These are phyloP conservation scores for Vitis riparia DNA, from an alignment of 164 flowering plant species.

Conservation along the genomic window DNA sequence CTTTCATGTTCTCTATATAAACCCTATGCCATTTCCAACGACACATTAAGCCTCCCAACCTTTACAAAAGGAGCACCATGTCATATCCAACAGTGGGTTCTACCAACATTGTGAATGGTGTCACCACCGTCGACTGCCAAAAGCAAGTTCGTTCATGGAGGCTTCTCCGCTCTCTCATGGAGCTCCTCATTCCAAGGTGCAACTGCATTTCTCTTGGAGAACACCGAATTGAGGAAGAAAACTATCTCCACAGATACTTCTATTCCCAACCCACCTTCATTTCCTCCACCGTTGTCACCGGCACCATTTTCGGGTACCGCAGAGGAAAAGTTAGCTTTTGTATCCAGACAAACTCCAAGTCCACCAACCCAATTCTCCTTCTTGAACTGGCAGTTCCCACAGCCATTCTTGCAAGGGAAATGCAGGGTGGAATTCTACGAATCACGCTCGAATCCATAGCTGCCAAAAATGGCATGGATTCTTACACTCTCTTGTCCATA, in stretches of 20 bases:
- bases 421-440: slow-evolving; percentile 53
- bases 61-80: neutral
- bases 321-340: slow-evolving; percentile 52
- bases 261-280: neutral
- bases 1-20: slow-evolving; percentile 3
- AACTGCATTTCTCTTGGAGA: slow-evolving; percentile 28
- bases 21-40: neutral
- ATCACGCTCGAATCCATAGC: slow-evolving; percentile 38
- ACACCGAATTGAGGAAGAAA: slow-evolving; percentile 11
- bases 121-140: slow-evolving; percentile 61
- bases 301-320: slow-evolving; percentile 55
- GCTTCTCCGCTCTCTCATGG: slow-evolving; percentile 51
- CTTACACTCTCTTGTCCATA: slow-evolving; percentile 30
- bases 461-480: neutral
- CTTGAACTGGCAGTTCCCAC: slow-evolving; percentile 59
- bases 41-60: slow-evolving; percentile 9
- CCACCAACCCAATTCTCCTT: slow-evolving; percentile 40
- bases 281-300: slow-evolving; percentile 25
- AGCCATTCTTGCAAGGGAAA: slow-evolving; percentile 47
- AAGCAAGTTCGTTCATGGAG: slow-evolving; percentile 76
- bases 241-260: neutral
- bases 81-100: slow-evolving; percentile 18
- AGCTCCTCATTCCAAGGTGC: slow-evolving; percentile 56
- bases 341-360: slow-evolving; percentile 44
- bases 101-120: slow-evolving; percentile 24